Conservation (phyloP, 176 grass and related monocot genomes). For the Microstegium vimineum region DNA sequence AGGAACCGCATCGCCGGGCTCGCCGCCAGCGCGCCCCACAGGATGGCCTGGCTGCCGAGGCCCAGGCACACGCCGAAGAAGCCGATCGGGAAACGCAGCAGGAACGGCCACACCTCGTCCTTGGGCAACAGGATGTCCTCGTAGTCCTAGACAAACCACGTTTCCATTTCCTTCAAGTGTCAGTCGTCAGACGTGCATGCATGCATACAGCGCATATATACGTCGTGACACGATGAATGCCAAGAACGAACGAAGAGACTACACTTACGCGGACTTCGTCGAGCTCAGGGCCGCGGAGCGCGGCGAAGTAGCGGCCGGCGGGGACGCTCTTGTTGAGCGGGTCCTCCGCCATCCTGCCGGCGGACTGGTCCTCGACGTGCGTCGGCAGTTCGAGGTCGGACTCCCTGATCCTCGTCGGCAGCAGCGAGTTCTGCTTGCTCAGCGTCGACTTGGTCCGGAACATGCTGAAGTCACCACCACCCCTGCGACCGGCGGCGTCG, state of each 20-base stretch:
- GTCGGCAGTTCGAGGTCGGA: conserved; percentile 40
- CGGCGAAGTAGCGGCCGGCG: conserved; percentile 90
- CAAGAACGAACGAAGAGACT: background rate
- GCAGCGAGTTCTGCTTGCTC: conserved; percentile 72
- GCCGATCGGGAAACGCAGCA: conserved; percentile 88
- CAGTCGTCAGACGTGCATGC: background rate
- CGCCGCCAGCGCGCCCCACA: conserved; percentile 76
- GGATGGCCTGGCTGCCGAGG: conserved; percentile 81
- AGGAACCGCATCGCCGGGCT: conserved; percentile 76
- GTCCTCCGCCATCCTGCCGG: conserved; percentile 37
- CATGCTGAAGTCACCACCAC: conserved; percentile 70
- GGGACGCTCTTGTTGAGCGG: conserved; percentile 82
- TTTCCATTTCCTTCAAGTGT: background rate
- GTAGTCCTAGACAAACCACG: conserved; percentile 41
- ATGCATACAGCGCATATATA: no score
- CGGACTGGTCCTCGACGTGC: conserved; percentile 40
- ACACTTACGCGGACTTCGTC: conserved; percentile 91
- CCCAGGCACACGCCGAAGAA: conserved; percentile 95
- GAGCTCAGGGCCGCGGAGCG: conserved; percentile 90
- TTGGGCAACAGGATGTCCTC: conserved; percentile 91
- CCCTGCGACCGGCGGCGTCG: conserved; percentile 29
- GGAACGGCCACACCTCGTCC: conserved; percentile 96
- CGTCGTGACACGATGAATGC: background rate
- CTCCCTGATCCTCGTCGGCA: conserved; percentile 51
- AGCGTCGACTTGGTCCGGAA: conserved; percentile 96